A percentile compares a stretch with the other conserved stretches of the same genome.
Conservation (phyloP, 208 protist species). For the Porcisia hertigi region DNA sequence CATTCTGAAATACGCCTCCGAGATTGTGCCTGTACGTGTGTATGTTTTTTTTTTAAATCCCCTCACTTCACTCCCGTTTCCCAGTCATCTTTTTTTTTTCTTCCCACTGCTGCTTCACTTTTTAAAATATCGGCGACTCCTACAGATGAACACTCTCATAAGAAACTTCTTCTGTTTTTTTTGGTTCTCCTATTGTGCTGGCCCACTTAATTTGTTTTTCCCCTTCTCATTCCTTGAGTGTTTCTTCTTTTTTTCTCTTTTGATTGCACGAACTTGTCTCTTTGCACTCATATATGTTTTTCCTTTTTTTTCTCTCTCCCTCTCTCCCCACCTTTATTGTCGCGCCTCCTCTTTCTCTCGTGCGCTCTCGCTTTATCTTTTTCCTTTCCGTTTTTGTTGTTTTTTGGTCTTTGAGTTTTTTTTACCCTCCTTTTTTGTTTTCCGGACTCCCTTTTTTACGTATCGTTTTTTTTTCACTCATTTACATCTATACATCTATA, state of each 20-base stretch:
- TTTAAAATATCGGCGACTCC: no score
- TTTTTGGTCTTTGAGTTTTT: not conserved
- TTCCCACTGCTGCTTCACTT: slow-evolving; percentile 6
- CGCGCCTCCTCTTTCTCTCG: no score
- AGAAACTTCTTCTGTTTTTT: no score
- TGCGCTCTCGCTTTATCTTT: not conserved
- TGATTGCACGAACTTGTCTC: not conserved
- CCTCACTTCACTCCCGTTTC: no score
- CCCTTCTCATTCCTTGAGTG: not conserved
- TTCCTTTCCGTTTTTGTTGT: not conserved
- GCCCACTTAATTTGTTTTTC: no score
- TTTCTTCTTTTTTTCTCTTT: slow-evolving; percentile 1
- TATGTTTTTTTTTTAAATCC: no score
- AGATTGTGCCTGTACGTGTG: no score
- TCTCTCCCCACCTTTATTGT: not conserved
- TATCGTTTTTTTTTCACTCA: slow-evolving; percentile 12
- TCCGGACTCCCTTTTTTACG: not conserved
- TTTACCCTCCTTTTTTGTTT: not conserved
- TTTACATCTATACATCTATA: not conserved
- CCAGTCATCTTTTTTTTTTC: not conserved
- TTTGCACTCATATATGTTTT: not conserved
- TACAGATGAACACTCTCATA: no score
- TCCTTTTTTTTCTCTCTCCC: not conserved
- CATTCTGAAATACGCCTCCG: no score
- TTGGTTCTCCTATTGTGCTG: no score